Percentiles rank a stretch among this genome's conserved stretches.
Evolutionary conservation across 208 protist genomes (phyloP).

Genomic region (Trypanosoma scelopori): DNA sequence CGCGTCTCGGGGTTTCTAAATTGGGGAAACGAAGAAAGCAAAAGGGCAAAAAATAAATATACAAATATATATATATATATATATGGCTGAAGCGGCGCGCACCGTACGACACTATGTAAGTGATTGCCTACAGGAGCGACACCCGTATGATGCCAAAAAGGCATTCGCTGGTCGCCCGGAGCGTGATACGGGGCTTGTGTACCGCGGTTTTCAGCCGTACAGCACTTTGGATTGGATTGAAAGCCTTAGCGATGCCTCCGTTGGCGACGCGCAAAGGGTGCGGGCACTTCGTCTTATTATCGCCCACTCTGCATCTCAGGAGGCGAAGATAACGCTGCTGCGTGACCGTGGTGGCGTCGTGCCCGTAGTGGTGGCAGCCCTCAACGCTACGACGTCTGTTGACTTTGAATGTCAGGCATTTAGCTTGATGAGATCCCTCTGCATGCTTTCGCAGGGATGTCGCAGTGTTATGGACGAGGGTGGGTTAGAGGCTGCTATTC

Average conservation of each 20-base stretch:
- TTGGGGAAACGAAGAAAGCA: neutral
- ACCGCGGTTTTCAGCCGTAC: conserved; percentile 44
- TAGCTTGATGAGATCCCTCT: conserved; percentile 72
- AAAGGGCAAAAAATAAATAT: conserved; percentile 3
- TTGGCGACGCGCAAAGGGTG: conserved; percentile 44
- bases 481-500: conserved; percentile 44
- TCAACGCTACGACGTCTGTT: conserved; percentile 25
- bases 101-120: conserved; percentile 83
- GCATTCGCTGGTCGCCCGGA: conserved; percentile 62
- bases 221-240: conserved; percentile 43
- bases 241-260: conserved; percentile 54
- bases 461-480: conserved; percentile 54
- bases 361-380: conserved; percentile 38
- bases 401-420: conserved; percentile 66
- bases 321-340: conserved; percentile 72
- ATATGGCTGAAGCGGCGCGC: conserved; percentile 73
- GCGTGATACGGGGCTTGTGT: conserved; percentile 62
- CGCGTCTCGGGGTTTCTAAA: no score
- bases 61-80: no score
- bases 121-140: conserved; percentile 78
- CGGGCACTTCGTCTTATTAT: conserved; percentile 66
- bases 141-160: conserved; percentile 77
- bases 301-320: conserved; percentile 71
- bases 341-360: conserved; percentile 53
- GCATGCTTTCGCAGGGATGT: conserved; percentile 75